Percentiles rank a stretch among this genome's conserved stretches.
Conservation (phyloP, 345 rosid genomes). For the Carallia brachiata region DNA sequence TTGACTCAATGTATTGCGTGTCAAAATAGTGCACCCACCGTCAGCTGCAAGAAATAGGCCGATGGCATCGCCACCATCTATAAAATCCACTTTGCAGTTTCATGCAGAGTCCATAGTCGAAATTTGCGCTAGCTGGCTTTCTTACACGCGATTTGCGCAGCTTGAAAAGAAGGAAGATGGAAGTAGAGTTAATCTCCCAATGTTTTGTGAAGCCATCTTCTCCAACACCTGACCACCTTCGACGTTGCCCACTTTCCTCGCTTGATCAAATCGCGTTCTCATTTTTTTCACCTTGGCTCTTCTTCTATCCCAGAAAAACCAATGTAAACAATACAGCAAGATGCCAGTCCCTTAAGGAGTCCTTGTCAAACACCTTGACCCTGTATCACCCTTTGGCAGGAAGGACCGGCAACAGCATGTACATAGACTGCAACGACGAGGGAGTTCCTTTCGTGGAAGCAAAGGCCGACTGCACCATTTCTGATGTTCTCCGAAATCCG, state of each 20-base stretch:
- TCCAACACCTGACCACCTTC: conserved; percentile 24
- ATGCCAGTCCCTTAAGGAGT: conserved; percentile 21
- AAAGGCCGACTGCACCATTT: conserved; percentile 18
- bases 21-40: too few relatives aligned
- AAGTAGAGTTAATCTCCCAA: conserved; percentile 31
- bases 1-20: too few relatives aligned
- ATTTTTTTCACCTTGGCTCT: not conserved
- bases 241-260: conserved; percentile 17
- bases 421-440: conserved; percentile 31
- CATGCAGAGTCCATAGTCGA: too few relatives aligned
- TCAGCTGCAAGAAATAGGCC: too few relatives aligned
- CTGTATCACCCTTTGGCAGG: conserved; percentile 36
- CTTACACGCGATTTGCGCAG: too few relatives aligned
- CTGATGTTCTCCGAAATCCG: conserved; percentile 21
- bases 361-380: conserved; percentile 35
- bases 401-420: conserved; percentile 1
- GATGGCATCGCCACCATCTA: too few relatives aligned
- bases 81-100: too few relatives aligned
- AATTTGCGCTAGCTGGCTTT: too few relatives aligned
- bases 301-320: conserved; percentile 5
- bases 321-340: not conserved
- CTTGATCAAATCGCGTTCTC: conserved; percentile 31
- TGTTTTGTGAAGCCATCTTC: conserved; percentile 24
- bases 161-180: not conserved
- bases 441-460: conserved; percentile 37